phyloP scores from a whole-genome alignment of 2,329 filamentous ascomycete species.

The Leptographium flavum region DNA sequence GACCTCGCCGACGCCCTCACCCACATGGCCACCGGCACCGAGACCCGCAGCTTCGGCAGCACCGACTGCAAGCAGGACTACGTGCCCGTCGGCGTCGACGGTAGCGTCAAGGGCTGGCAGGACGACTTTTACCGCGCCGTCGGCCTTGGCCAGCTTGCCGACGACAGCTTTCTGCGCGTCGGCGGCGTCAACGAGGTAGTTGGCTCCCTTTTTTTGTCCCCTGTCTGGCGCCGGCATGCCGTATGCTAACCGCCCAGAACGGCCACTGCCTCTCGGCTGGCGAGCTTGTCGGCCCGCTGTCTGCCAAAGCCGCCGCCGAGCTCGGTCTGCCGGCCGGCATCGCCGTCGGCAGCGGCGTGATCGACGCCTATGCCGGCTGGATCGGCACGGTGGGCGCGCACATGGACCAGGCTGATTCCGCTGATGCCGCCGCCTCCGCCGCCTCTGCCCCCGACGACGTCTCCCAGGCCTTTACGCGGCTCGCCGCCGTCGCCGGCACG shows the following conservation, averaged over 20 bases:
- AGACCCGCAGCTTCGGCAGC: conserved; percentile 88
- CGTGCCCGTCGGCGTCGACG: conserved; percentile 92
- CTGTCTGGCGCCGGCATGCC: background rate
- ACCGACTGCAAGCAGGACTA: conserved; percentile 96
- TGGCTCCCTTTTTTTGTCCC: conserved; percentile 29
- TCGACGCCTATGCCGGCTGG: conserved; percentile 97
- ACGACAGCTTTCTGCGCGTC: conserved; percentile 85
- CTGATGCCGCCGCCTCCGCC: too few relatives aligned
- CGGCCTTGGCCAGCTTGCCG: conserved; percentile 67
- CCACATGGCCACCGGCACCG: conserved; percentile 82
- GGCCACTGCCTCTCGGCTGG: conserved; percentile 84
- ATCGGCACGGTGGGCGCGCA: conserved; percentile 98
- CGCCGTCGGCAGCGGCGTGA: conserved; percentile 88
- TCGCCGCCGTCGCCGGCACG: conserved; percentile 89
- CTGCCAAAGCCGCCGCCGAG: conserved; percentile 67
- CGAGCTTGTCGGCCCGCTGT: conserved; percentile 75
- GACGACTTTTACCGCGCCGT: conserved; percentile 83
- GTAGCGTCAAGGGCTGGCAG: conserved; percentile 96
- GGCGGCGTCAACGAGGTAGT: conserved; percentile 92
- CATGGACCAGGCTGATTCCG: conserved; percentile 56
- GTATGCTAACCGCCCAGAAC: conserved; percentile 43
- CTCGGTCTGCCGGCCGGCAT: conserved; percentile 78
- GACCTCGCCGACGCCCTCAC: conserved; percentile 87
- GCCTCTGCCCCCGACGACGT: too few relatives aligned
- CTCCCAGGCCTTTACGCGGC: conserved; percentile 80